Percentiles rank a stretch among this genome's conserved stretches.
These are phyloP conservation scores for Pichia sp. DNA, from an alignment of 1,139 yeast genomes.

Conservation along the genomic window DNA sequence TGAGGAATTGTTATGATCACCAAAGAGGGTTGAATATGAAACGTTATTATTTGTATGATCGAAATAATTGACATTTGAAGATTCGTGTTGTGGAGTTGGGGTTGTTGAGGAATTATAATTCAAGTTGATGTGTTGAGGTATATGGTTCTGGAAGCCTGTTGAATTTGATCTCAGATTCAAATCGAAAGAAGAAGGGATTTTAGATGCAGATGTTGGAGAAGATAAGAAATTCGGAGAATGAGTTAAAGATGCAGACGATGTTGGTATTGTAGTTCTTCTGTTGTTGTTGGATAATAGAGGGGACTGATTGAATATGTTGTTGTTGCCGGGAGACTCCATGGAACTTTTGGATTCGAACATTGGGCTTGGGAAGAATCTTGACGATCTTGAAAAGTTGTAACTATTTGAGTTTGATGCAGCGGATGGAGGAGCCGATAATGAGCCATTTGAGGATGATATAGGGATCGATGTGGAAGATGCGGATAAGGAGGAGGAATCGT, in stretches of 20 bases:
- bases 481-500: background rate
- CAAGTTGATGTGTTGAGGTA: background rate
- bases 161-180: slow-evolving; percentile 1
- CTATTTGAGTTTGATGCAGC: background rate
- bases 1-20: background rate
- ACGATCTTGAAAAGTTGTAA: slow-evolving; percentile 25
- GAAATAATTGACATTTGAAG: slow-evolving; percentile 8
- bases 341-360: slow-evolving; percentile 13
- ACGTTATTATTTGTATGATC: background rate
- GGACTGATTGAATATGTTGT: slow-evolving; percentile 4
- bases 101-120: background rate
- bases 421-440: background rate
- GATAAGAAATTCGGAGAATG: background rate
- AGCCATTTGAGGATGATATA: background rate
- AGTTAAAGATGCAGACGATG: slow-evolving; percentile 14
- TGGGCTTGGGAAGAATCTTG: slow-evolving; percentile 41
- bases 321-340: slow-evolving; percentile 5
- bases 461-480: background rate
- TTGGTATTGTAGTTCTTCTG: slow-evolving; percentile 7
- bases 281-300: background rate
- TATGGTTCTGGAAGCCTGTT: background rate
- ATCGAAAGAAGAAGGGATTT: background rate
- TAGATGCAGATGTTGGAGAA: background rate
- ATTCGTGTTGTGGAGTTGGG: slow-evolving; percentile 12
- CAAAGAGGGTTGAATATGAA: slow-evolving; percentile 8